Base-by-base conservation (phyloP, 208 protist species). In the Jaenimonas drosophilae region DNA sequence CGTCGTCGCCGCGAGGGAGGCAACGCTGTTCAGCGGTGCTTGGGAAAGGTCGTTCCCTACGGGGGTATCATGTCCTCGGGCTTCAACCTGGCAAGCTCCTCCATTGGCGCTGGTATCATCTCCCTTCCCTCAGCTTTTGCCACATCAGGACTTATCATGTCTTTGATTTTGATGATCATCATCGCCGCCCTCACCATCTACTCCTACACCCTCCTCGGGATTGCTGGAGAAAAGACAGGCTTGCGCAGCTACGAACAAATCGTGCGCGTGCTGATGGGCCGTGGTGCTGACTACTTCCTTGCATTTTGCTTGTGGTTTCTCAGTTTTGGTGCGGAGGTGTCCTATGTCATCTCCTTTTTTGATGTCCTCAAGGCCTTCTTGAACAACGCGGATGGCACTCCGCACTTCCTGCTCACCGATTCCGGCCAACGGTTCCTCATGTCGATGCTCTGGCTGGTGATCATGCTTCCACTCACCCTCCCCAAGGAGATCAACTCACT, bases 51-150 rank as follows among this genome's bases (percentile, higher is more conserved):
- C 2, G 29, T 74, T 16, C 68, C 70, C 3, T 70, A 76, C 38
- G 37, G 37, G 7, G 37, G 37, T 17, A 42, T 42, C 37, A 11
- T 42, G n/a, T 11, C 37, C 6, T 42, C 37, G 9, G 37, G 37
- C 21, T 76, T 88, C 50, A 87, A 78, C 51, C 54, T 91, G 3
- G 71, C 66, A 24, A 72, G 55, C 49, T 64, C 64, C 16, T 68
- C 71, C 24, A 29, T 88, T 16, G 83, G 83, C 4, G 83, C 62
- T 17, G 78, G 78, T 24, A 83, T 86, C 36, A 67, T 91, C 33
- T 58, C 71, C 9, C 53, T 91, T 0, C 74, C 76, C 3, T 64
- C 37, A 11, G 68, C 83, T 31, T 82, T 81, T 34, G 31, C 58
- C 16, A 58, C 30, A 2, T 67, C 49, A 27, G 83, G 83, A 11